These are phyloP conservation scores for Rhypophila decipiens DNA, from an alignment of 495 filamentous ascomycete genomes.

Conservation along the genomic window DNA sequence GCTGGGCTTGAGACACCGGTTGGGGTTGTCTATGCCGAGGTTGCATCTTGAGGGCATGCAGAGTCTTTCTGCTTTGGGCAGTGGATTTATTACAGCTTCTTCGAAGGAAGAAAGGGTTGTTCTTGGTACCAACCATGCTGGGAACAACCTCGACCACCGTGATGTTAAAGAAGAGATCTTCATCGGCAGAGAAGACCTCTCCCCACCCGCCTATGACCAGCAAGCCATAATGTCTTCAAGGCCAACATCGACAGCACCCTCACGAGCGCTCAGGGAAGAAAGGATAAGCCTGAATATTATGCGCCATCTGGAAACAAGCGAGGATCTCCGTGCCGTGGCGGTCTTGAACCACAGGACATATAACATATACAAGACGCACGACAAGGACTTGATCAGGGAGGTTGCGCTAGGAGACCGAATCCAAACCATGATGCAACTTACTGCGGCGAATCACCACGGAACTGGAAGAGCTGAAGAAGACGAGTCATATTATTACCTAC, in stretches of 20 bases:
- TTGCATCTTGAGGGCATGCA: not conserved
- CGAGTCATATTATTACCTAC: no score
- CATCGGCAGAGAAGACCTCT: not conserved
- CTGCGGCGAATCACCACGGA: no score
- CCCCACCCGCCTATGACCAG: no score
- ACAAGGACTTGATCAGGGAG: not conserved
- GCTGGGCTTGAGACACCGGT: constrained; percentile 14
- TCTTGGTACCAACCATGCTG: no score
- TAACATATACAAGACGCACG: constrained; percentile 2
- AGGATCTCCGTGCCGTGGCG: constrained; percentile 24
- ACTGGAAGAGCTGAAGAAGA: no score
- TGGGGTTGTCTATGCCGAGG: constrained; percentile 14
- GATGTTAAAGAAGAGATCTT: not conserved
- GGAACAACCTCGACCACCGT: no score
- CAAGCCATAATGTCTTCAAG: not conserved
- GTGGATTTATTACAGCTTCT: no score
- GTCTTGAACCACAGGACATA: constrained; percentile 24
- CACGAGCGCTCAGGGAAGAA: constrained; percentile 9
- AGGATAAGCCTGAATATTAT: constrained; percentile 22
- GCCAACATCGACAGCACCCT: not conserved
- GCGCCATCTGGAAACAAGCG: constrained; percentile 15
- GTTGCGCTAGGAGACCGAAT: constrained; percentile 2
- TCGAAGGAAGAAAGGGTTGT: not conserved
- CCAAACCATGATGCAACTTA: constrained; percentile 1
- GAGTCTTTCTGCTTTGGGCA: not conserved